A percentile compares a stretch with the other conserved stretches of the same genome.
phyloP scores from a whole-genome alignment of 2,329 filamentous ascomycete species.

The Alternaria triticina region DNA sequence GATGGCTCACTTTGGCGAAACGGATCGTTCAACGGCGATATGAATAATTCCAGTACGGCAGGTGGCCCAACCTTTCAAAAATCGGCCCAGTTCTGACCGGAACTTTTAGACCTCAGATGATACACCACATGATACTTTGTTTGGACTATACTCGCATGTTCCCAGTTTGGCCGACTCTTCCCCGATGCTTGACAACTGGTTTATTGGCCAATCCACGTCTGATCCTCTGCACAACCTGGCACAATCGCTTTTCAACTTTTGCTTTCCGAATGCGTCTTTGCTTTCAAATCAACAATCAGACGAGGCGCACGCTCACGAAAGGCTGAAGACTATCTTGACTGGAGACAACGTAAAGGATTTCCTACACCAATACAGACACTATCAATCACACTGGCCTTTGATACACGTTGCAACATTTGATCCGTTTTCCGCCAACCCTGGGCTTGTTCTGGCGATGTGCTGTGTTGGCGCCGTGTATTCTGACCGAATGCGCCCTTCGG shows the following conservation, averaged over 20 bases:
- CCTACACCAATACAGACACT: constrained; percentile 73
- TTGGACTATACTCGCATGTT: constrained; percentile 56
- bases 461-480: constrained; percentile 79
- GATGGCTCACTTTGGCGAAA: constrained; percentile 53
- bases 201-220: constrained; percentile 43
- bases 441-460: constrained; percentile 72
- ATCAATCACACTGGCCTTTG: constrained; percentile 75
- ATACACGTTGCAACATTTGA: constrained; percentile 76
- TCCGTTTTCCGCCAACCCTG: constrained; percentile 69
- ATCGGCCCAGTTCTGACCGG: constrained; percentile 52
- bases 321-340: constrained; percentile 64
- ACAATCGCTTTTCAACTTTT: constrained; percentile 55
- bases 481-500: constrained; percentile 62
- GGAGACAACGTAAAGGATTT: constrained; percentile 74
- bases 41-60: constrained; percentile 54
- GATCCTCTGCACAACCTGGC: constrained; percentile 56
- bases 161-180: constrained; percentile 50
- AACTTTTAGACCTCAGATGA: constrained; percentile 53
- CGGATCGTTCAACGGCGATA: constrained; percentile 50
- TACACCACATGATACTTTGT: constrained; percentile 55
- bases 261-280: constrained; percentile 56
- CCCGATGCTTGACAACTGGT: constrained; percentile 51
- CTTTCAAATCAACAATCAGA: constrained; percentile 27
- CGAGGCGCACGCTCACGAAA: constrained; percentile 59
- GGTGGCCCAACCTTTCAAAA: constrained; percentile 53